These are phyloP conservation scores for Pelargonium fulgidum DNA, from an alignment of 441 rosid genomes.

Conservation along the genomic window DNA sequence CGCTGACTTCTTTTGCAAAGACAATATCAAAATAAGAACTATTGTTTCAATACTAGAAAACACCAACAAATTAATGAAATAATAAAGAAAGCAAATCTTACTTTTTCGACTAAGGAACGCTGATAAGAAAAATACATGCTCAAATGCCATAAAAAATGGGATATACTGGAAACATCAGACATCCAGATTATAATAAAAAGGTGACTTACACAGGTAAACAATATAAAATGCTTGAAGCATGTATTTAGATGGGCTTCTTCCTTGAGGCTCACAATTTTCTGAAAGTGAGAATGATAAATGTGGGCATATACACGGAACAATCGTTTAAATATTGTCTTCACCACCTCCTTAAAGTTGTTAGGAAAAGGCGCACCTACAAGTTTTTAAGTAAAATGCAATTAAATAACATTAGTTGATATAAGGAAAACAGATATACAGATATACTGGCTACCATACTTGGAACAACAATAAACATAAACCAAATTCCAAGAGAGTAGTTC, in stretches of 20 bases:
- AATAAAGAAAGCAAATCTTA: too few relatives aligned
- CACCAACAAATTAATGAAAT: too few relatives aligned
- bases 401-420: not conserved
- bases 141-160: not conserved
- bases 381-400: conserved; percentile 12
- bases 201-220: conserved; percentile 78
- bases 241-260: conserved; percentile 99
- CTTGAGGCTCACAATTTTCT: conserved; percentile 94
- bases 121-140: not conserved
- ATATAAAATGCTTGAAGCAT: conserved; percentile 95
- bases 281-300: conserved; percentile 93
- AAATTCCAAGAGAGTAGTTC: not conserved
- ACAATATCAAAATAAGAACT: too few relatives aligned
- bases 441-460: not conserved
- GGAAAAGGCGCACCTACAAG: conserved; percentile 86
- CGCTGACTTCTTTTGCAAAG: too few relatives aligned
- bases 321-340: conserved; percentile 87
- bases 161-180: not conserved
- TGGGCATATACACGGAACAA: conserved; percentile 95
- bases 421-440: not conserved
- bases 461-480: not conserved
- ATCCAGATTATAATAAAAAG: not conserved
- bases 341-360: conserved; percentile 88
- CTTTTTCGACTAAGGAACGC: not conserved
- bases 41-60: too few relatives aligned